Evolutionary conservation across 2,329 filamentous ascomycete species (phyloP), one percentile per base, ranked within the genome.

Genomic region (Stagonosporopsis chrysanthemi): DNA sequence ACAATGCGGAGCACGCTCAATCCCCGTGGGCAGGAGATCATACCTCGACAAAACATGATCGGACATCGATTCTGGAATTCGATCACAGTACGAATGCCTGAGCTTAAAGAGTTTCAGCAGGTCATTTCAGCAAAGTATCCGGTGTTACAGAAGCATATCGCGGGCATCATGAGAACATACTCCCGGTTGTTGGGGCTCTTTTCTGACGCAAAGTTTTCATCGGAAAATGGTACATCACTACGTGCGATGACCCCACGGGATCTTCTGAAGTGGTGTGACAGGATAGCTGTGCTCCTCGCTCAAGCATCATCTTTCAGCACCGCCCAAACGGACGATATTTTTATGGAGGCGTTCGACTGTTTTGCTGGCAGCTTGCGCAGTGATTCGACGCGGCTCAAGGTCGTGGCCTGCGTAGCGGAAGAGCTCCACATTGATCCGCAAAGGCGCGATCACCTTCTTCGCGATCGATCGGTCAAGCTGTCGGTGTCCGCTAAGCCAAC

Each of bases 331-430:
- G 90, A 97, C 69, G 87, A 90, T 67, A 96, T 98, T 76, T 97
- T 97, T 69, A 86, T 97, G 79, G 95, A 99, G 72, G 91, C 92
- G 0, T 84, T 95, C 49, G 95, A 99, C 75, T 96, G 93, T 71
- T 98, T 99, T 75, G 88, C 91, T 39, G 91, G 90, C 51, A 91
- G 90, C 71, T 81, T 95, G 42, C 88, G 90, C 9, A 89, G 89
- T 54, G 82, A 83, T 28, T 81, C 84, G 12, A 79, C 87, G 28
- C 86, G 87, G 46, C 78, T 80, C 43, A 77, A 81, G 4, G 79
- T 96, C 29, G 85, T 90, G 40, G 81, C 83, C 44, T 85, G 84
- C 41, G 91, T 98, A 59, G 93, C 93, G 0, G 88, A 96, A 76
- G 89, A 92, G 67, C 89, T 99, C 78, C 91, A 93, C 54, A 87